Percentiles rank a stretch among this genome's conserved stretches.
phyloP scores from a whole-genome alignment of 805 yeast species.

The Myxozyma sirexii region DNA sequence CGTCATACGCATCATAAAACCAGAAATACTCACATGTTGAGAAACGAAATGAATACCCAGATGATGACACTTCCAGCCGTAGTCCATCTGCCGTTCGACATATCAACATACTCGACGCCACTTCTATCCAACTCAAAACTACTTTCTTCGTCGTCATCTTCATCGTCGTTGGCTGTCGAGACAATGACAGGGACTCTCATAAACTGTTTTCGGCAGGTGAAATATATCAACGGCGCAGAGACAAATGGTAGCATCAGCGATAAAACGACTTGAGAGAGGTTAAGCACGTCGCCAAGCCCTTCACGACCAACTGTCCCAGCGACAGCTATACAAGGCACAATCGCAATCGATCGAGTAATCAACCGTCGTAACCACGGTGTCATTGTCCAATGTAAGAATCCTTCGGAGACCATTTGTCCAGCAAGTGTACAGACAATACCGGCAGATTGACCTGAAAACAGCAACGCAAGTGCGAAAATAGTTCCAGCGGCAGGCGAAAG shows the following conservation, averaged over 20 bases:
- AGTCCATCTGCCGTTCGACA: constrained; percentile 61
- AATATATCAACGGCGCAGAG: constrained; percentile 81
- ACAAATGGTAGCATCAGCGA: constrained; percentile 82
- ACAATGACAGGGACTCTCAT: constrained; percentile 52
- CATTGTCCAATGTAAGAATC: constrained; percentile 79
- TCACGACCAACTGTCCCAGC: constrained; percentile 70
- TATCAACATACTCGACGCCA: constrained; percentile 33
- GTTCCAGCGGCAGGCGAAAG: constrained; percentile 81
- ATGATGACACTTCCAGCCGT: constrained; percentile 55
- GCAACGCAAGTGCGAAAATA: constrained; percentile 78
- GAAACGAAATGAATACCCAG: constrained; percentile 72
- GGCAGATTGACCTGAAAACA: constrained; percentile 86
- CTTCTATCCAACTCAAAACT: constrained; percentile 15
- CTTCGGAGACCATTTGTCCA: constrained; percentile 91
- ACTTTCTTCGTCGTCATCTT: constrained; percentile 16
- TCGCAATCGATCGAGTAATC: constrained; percentile 74
- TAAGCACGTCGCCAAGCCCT: constrained; percentile 73
- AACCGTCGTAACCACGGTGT: constrained; percentile 81
- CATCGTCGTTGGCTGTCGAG: background rate
- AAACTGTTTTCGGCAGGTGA: constrained; percentile 68
- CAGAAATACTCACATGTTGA: constrained; percentile 58
- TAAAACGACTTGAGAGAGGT: constrained; percentile 82
- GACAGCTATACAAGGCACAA: constrained; percentile 77
- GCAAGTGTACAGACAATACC: constrained; percentile 89
- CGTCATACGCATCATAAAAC: background rate